These are phyloP conservation scores for Naganishia albida DNA, from an alignment of 1,284 basidiomycete species.

Conservation along the genomic window DNA sequence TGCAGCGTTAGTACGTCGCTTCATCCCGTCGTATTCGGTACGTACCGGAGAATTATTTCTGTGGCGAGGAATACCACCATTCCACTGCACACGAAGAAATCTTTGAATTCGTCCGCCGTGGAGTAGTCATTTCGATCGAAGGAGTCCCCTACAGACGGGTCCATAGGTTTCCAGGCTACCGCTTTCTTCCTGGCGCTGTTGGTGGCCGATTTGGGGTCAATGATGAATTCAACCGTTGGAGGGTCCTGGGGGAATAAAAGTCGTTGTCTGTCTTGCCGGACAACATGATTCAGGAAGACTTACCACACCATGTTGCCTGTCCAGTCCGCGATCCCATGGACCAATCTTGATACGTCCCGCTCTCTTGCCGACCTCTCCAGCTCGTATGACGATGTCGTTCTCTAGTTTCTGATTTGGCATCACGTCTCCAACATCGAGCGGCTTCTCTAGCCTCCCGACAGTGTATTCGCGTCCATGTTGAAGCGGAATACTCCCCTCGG, in stretches of 20 bases:
- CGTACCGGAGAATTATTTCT: slow-evolving; percentile 15
- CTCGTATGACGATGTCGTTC: slow-evolving; percentile 4
- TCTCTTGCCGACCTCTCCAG: not conserved
- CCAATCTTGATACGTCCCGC: not conserved
- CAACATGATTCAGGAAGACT: not conserved
- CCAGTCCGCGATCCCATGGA: slow-evolving; percentile 3
- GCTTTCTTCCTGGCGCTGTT: not conserved
- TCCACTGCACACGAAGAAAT: not conserved
- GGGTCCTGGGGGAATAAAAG: not conserved
- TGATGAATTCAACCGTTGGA: not conserved
- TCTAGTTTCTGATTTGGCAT: not conserved
- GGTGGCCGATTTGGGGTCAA: not conserved
- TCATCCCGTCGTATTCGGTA: not conserved
- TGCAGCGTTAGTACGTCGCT: not conserved
- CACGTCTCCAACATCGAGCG: not conserved
- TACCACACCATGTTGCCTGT: slow-evolving; percentile 1
- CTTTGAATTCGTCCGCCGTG: not conserved
- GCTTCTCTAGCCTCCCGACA: not conserved
- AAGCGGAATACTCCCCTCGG: slow-evolving; percentile 7
- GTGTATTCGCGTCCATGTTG: slow-evolving; percentile 1
- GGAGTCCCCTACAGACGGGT: not conserved
- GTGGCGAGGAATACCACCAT: not conserved
- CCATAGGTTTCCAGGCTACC: slow-evolving; percentile 1
- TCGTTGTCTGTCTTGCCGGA: not conserved
- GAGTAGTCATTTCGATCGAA: slow-evolving; percentile 6